Percentiles rank a stretch among this genome's conserved stretches.
Evolutionary conservation across 768 basidiomycete species (phyloP).

Genomic region (Udeniomyces megalosporus): DNA sequence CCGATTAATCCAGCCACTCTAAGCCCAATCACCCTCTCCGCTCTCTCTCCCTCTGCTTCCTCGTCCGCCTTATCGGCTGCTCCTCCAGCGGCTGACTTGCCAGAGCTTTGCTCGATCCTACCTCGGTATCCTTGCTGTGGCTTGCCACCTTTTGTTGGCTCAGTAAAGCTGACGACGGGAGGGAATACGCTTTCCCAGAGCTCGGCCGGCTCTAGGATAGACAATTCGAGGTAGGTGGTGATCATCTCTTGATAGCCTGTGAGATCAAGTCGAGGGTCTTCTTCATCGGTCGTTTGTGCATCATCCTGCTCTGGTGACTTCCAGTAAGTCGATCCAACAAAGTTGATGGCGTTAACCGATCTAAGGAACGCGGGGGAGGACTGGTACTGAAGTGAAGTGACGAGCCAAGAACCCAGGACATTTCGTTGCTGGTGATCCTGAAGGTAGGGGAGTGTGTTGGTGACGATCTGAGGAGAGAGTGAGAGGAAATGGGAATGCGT

Average conservation of each 20-base stretch:
- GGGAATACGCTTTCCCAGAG: conserved; percentile 29
- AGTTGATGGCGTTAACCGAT: neutral
- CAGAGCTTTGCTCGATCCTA: conserved; percentile 3
- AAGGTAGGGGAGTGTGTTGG: conserved; percentile 41
- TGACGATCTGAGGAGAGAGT: conserved; percentile 50
- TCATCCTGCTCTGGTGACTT: neutral
- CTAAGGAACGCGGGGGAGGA: conserved; percentile 7
- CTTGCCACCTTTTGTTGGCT: conserved; percentile 1
- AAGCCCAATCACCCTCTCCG: conserved; percentile 16
- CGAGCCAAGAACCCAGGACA: conserved; percentile 28
- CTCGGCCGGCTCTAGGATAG: conserved; percentile 24
- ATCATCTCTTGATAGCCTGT: conserved; percentile 20
- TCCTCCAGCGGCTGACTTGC: neutral
- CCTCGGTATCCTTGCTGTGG: conserved; percentile 15
- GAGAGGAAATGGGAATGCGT: conserved; percentile 46
- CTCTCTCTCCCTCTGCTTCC: conserved; percentile 11
- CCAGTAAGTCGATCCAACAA: neutral
- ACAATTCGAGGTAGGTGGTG: conserved; percentile 25
- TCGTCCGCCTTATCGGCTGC: conserved; percentile 4
- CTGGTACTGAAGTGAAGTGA: conserved; percentile 27
- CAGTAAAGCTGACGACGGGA: conserved; percentile 19
- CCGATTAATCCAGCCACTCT: conserved; percentile 25
- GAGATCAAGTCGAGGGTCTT: conserved; percentile 20
- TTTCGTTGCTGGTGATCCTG: conserved; percentile 32
- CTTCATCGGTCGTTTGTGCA: neutral